Evolutionary conservation across 2,329 filamentous ascomycete species (phyloP).

Genomic region (Periconia sp.): DNA sequence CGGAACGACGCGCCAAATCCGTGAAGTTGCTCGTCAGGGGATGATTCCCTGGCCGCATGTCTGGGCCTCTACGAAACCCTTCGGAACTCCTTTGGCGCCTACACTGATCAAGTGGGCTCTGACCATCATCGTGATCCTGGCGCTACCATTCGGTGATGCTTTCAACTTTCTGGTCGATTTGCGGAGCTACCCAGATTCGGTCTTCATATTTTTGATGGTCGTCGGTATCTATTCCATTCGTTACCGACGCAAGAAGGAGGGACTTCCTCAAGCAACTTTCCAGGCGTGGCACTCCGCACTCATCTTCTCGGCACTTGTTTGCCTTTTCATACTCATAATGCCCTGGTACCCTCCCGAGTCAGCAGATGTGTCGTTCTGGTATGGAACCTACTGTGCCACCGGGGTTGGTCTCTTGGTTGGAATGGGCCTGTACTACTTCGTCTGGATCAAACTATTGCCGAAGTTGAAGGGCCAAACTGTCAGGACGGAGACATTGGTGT

Average conservation of each 20-base stretch:
- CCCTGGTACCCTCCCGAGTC: constrained; percentile 70
- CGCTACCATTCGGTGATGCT: constrained; percentile 63
- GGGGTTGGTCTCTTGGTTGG: constrained; percentile 53
- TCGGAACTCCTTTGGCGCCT: constrained; percentile 64
- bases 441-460: constrained; percentile 32
- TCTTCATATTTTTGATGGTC: constrained; percentile 29
- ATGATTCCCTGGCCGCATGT: constrained; percentile 44
- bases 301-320: constrained; percentile 25
- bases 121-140: constrained; percentile 31
- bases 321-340: constrained; percentile 59
- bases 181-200: constrained; percentile 26
- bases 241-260: constrained; percentile 25
- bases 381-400: constrained; percentile 67
- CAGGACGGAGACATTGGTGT: constrained; percentile 27
- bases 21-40: constrained; percentile 32
- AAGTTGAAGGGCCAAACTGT: constrained; percentile 24
- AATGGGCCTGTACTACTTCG: constrained; percentile 25
- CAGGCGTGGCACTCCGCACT: constrained; percentile 26
- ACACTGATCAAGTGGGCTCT: constrained; percentile 46
- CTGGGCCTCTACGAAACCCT: constrained; percentile 65
- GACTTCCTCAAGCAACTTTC: constrained; percentile 23
- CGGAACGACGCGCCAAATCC: constrained; percentile 29
- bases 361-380: constrained; percentile 72
- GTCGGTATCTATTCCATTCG: constrained; percentile 29
- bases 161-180: constrained; percentile 62